These are phyloP conservation scores for Trichoderma orchidacearum DNA, from an alignment of 495 filamentous ascomycete species.

Conservation along the genomic window DNA sequence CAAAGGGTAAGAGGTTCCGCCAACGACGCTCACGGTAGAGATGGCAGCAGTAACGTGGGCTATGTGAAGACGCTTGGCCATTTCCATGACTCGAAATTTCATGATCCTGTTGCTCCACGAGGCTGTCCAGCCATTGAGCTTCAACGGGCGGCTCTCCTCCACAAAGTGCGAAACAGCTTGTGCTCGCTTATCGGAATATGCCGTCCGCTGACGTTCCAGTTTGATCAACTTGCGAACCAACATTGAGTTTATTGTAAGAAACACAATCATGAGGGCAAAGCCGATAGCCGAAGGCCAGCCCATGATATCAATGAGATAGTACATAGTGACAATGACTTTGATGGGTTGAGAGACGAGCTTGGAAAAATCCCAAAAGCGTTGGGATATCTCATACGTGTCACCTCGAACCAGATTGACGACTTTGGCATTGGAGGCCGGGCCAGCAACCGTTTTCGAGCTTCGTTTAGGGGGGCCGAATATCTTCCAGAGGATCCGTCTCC, in stretches of 20 bases:
- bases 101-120: slow-evolving; percentile 41
- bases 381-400: slow-evolving; percentile 74
- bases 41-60: slow-evolving; percentile 48
- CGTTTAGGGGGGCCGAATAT: slow-evolving; percentile 19
- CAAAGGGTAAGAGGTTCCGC: slow-evolving; percentile 60
- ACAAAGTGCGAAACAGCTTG: slow-evolving; percentile 69
- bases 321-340: slow-evolving; percentile 50
- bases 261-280: slow-evolving; percentile 45
- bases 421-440: slow-evolving; percentile 63
- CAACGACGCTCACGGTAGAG: slow-evolving; percentile 45
- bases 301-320: slow-evolving; percentile 60
- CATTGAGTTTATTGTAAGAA: slow-evolving; percentile 49
- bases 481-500: not conserved
- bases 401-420: slow-evolving; percentile 67
- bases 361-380: slow-evolving; percentile 69
- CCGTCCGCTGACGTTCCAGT: slow-evolving; percentile 50
- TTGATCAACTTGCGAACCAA: slow-evolving; percentile 46
- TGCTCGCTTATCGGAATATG: slow-evolving; percentile 55
- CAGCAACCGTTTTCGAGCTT: not conserved
- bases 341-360: slow-evolving; percentile 54
- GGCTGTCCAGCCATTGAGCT: slow-evolving; percentile 34
- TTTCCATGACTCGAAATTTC: slow-evolving; percentile 40
- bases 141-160: slow-evolving; percentile 66
- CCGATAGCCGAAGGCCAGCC: slow-evolving; percentile 70
- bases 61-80: slow-evolving; percentile 47